Base-by-base conservation (phyloP, 2,329 filamentous ascomycete genomes). In the Fusarium pseudonygamai region DNA sequence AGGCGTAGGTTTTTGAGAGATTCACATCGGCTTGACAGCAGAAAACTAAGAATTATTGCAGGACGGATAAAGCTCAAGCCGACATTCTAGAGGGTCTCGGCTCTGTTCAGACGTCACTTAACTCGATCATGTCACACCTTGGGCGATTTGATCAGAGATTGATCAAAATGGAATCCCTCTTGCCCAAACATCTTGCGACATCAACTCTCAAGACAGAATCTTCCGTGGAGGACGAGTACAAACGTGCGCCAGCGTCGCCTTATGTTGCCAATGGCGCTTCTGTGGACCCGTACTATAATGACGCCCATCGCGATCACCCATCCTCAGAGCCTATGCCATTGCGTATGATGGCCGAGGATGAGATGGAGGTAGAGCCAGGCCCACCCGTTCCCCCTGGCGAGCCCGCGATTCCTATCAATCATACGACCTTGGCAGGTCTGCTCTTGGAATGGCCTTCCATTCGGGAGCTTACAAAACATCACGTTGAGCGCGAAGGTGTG, bases 361-460 rank as follows among this genome's bases (percentile, higher is more conserved):
- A 87, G 59, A 80, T 85, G 57, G 87, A 89, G 63, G 83, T 83
- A 4, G 85, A 87, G 49, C 86, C 87, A 26, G 86, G 87, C 13
- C 85, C 86, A 13, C 83, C 85, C 16, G 87, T 89, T 12, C 84
- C 82, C 18, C 87, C 87, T 3, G 90, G 90, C 52, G 87, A 91
- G 73, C 88, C 93, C 20, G 89, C 92, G 4, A 93, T 97, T 63
- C 93, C 94, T 2, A 89, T 91, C 34, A 93, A 97, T 74, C 96
- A 98, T 78, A 97, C 94, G 0, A 98, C 95, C 1, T 90, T 94
- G n/a, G 95, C 95, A 3, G 93, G 96, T 57, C 89, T 95, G 71
- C 85, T 98, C 24, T 84, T 98, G 34, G 86, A 88, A 52, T 95
- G 93, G 91, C 88, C 88, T 1, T 88, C 91, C 0, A 94, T 96